Base-by-base conservation (phyloP, 352 stramenopile genomes). In the Blastocystis sp. region DNA sequence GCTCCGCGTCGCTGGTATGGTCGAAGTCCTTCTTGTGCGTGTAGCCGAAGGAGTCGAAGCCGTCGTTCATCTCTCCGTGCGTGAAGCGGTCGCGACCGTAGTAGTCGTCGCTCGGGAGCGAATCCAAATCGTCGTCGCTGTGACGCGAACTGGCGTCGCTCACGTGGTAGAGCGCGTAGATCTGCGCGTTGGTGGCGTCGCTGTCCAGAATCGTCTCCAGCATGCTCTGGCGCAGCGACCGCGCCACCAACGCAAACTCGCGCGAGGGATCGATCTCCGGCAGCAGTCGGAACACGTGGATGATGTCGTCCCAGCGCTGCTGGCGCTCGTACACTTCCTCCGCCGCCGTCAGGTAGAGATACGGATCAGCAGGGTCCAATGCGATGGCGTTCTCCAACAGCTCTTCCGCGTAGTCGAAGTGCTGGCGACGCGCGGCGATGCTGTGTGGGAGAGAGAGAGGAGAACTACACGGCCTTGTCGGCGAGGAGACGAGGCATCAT, bases 221-320 rank as follows among this genome's bases (percentile, higher is more conserved):
- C 14, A 71, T 71, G 59, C n/a, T 71, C 59, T 71, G 59, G 8
- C 59, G 59, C 38, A 71, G 38, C 59, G 59, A 71, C 16, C 59
- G 59, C 38, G 59, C 59, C n/a, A 38, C 32, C 14, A 32, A 32
- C 21, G 24, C 54, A 29, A 64, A 64, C 24, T 64, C 54, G 29
- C 54, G 54, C 4, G 4, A 38, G 14, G 59, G 59, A 44, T 71
- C 59, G n/a, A 71, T 71, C 24, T 38, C 11, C 0, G 59, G 59
- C 7, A 71, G 32, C 32, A 46, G n/a, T 16, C 59, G 29, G 59
- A 71, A 71, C 7, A 46, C n/a, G 14, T 46, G 9, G n/a, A 71
- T 42, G 38, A 71, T 48, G 14, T 44, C 14, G n/a, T 71, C 59
- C 24, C n/a, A 71, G 11, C 32, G 59, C 32, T 71, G 8, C 14